Evolutionary conservation across 139 green algal genomes (phyloP).

Genomic region (Chlamydomonas sp.): DNA sequence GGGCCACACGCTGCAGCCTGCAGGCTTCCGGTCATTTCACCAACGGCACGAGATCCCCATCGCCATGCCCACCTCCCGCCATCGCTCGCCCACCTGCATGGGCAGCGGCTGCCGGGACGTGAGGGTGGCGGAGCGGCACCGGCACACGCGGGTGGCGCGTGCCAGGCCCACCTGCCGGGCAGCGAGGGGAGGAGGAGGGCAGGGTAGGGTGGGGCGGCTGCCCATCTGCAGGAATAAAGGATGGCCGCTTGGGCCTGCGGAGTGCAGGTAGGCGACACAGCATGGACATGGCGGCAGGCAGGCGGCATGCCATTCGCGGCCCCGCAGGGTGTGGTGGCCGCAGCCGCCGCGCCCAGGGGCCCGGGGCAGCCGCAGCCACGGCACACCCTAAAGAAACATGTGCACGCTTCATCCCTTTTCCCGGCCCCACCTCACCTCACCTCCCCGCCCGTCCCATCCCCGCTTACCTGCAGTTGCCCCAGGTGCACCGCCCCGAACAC

Average conservation of each 20-base stretch:
- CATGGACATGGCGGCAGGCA: too few species aligned
- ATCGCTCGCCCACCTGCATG: slow-evolving; percentile 61
- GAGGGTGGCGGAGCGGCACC: slow-evolving; percentile 56
- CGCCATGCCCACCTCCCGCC: background rate
- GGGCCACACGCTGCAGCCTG: too few species aligned
- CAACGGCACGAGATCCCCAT: background rate
- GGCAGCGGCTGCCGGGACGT: slow-evolving; percentile 54
- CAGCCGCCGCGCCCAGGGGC: too few species aligned
- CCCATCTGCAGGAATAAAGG: background rate
- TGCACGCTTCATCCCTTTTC: too few species aligned
- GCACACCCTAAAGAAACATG: too few species aligned
- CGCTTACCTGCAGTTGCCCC: slow-evolving; percentile 70
- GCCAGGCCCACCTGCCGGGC: slow-evolving; percentile 63
- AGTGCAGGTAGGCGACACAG: too few species aligned
- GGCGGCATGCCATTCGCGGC: too few species aligned
- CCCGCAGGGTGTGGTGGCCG: too few species aligned
- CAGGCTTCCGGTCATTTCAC: too few species aligned
- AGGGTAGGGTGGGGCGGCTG: too few species aligned
- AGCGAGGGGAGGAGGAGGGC: background rate
- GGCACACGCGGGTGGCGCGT: slow-evolving; percentile 67
- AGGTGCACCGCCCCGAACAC: slow-evolving; percentile 82
- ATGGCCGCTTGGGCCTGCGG: background rate
- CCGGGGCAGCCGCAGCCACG: too few species aligned
- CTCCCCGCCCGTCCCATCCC: background rate
- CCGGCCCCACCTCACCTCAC: background rate